A percentile compares a stretch with the other conserved stretches of the same genome.
phyloP scores from a whole-genome alignment of 106 monocot genomes.

The Platanthera zijinensis region DNA sequence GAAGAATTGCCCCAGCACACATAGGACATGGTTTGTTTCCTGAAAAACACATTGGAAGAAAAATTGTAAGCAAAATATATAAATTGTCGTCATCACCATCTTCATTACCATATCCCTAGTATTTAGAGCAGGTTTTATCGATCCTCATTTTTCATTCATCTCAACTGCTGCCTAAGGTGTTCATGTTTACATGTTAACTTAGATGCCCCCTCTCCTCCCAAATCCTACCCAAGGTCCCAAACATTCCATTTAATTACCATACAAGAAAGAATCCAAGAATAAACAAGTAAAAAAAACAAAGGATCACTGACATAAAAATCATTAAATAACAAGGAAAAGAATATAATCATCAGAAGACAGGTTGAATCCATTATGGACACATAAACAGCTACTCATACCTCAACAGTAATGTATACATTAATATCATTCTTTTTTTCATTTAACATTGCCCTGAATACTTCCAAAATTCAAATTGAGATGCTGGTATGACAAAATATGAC shows the following conservation, averaged over 20 bases:
- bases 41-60: conserved; percentile 18
- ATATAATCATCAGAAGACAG: not conserved
- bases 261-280: no score
- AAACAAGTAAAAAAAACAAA: not conserved
- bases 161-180: no score
- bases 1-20: conserved; percentile 98
- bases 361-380: not conserved
- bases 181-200: no score
- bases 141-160: no score
- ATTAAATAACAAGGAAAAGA: not conserved
- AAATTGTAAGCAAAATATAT: not conserved
- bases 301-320: not conserved
- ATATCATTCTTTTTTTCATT: not conserved
- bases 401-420: not conserved
- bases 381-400: not conserved
- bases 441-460: not conserved
- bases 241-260: no score
- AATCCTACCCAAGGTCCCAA: no score
- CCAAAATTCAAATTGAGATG: not conserved
- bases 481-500: not conserved
- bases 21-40: conserved; percentile 93
- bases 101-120: no score
- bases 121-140: no score
- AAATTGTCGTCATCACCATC: no score
- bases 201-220: no score